Base-by-base conservation (phyloP, 768 basidiomycete species). In the Lentinula edodes region DNA sequence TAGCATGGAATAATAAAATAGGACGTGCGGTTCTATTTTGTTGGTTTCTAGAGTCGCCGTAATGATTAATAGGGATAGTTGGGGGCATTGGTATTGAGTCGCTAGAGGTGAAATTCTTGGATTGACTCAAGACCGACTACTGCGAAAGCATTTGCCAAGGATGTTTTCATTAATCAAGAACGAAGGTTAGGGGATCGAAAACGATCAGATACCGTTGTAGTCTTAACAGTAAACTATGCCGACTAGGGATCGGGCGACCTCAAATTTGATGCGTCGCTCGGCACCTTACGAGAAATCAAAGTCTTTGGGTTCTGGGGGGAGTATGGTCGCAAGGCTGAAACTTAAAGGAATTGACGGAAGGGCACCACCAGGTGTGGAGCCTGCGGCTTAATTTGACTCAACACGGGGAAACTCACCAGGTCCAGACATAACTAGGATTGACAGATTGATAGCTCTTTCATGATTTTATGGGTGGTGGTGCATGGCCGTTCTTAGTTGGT, bases 401-500 rank as follows among this genome's bases (percentile, higher is more conserved):
- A 86, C 85, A 86, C 82, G 82, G 86, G 83, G 80, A 86, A 87
- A 85, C 85, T 87, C 82, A 87, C 85, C 85, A 86, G 84, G 85
- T 84, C 85, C 84, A 83, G 82, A 86, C 84, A 86, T 83, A 79
- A 85, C 78, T 81, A 83, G 81, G 83, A 84, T 83, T 82, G 84
- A 86, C 83, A 87, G 84, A 86, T 85, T 86, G 86, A 86, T 85
- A 86, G 85, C 85, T 87, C 86, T 88, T 87, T 87, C 84, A 81
- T 84, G 85, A 87, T 85, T 86, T 83, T 83, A 84, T 88, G 86
- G 87, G 86, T 88, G 87, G 86, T 88, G 86, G 87, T 89, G 86
- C 86, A 89, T 89, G 87, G 87, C 87, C 85, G 83, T 89, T 89
- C 86, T 88, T 89, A 88, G 87, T 89, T 89, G 83, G 85, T 78